Conservation (phyloP, 768 basidiomycete genomes). For the Leccinum imitatum region DNA sequence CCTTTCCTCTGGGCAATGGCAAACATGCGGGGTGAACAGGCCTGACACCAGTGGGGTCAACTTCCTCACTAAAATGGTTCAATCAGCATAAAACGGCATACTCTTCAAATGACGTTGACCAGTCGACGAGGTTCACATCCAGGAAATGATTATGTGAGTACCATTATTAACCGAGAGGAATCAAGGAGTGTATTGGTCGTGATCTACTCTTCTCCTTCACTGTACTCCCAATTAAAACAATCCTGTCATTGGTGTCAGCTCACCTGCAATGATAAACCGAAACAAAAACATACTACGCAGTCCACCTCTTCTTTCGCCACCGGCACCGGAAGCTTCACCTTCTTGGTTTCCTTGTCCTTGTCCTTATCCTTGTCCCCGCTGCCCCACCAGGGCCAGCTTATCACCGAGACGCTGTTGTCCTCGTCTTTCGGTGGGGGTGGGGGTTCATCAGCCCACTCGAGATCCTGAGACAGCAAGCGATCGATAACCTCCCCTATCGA, state of each 20-base stretch:
- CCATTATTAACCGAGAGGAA: not conserved
- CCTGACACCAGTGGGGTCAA: not conserved
- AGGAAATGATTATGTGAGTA: not conserved
- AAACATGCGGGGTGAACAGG: not conserved
- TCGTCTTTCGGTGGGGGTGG: constrained; percentile 10
- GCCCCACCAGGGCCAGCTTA: constrained; percentile 31
- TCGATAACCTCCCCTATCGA: constrained; percentile 71
- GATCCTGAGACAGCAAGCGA: constrained; percentile 51
- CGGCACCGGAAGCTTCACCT: constrained; percentile 42
- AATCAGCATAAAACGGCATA: not conserved
- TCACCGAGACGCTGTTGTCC: not conserved
- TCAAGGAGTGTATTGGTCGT: not conserved
- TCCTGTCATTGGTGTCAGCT: constrained; percentile 43
- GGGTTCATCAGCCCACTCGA: constrained; percentile 48
- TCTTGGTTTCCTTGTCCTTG: constrained; percentile 22
- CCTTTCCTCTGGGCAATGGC: not conserved
- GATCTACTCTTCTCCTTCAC: constrained; percentile 27
- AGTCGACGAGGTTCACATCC: not conserved
- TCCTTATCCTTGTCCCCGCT: constrained; percentile 33
- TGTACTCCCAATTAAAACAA: constrained; percentile 74
- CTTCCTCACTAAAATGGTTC: not conserved
- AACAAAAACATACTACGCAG: constrained; percentile 53
- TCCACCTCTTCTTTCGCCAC: constrained; percentile 52
- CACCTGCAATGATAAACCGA: not conserved
- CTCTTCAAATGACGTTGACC: not conserved